Conservation (phyloP, 2,329 filamentous ascomycete genomes). For the Aureobasidium namibiae region DNA sequence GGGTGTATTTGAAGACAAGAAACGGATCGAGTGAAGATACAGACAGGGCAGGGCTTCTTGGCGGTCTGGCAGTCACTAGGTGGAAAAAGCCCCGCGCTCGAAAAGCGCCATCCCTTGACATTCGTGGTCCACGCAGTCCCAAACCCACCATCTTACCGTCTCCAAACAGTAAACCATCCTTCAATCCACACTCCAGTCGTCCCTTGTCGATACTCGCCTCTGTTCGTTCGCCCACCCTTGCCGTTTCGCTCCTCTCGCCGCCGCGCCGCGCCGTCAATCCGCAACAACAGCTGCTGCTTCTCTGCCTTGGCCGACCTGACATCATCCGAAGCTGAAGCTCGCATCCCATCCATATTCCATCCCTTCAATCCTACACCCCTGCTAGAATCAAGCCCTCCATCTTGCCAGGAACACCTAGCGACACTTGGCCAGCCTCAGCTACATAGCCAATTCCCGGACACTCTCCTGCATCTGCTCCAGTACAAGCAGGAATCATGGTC, state of each 20-base stretch:
- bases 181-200: background rate
- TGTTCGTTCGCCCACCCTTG: background rate
- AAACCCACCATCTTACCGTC: background rate
- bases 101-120: constrained; percentile 2
- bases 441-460: background rate
- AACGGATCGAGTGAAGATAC: no score
- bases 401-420: background rate
- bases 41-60: no score
- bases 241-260: background rate
- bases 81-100: constrained; percentile 3
- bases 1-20: no score
- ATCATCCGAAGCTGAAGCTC: constrained; percentile 10
- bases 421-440: background rate
- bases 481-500: constrained; percentile 63
- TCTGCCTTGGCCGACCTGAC: constrained; percentile 9
- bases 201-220: background rate
- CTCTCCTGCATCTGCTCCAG: background rate
- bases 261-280: background rate
- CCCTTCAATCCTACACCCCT: background rate
- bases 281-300: background rate
- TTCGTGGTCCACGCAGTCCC: background rate
- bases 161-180: constrained; percentile 5
- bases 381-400: background rate
- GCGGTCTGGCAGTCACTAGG: no score
- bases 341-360: background rate